Evolutionary conservation across 345 rosid genomes (phyloP).

Genomic region (Adansonia digitata): DNA sequence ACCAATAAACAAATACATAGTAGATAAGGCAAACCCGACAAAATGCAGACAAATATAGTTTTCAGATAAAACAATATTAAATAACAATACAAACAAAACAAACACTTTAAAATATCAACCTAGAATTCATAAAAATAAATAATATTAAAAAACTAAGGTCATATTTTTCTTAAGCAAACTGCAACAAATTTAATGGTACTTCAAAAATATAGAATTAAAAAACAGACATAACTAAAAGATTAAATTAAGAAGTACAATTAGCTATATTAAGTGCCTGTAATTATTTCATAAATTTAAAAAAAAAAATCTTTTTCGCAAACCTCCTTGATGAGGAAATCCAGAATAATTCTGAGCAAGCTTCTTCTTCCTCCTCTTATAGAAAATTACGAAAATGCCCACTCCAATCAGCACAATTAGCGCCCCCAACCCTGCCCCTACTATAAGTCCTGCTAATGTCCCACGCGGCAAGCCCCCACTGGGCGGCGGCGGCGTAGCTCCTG

Average conservation of each 20-base stretch:
- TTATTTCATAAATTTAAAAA: not conserved
- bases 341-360: conserved; percentile 11
- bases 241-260: not conserved
- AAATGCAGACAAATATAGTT: not conserved
- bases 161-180: not conserved
- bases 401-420: conserved; percentile 27
- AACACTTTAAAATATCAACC: not conserved
- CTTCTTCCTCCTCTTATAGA: conserved; percentile 28
- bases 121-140: not conserved
- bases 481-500: not conserved
- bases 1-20: not conserved
- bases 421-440: conserved; percentile 30
- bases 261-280: not conserved
- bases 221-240: not conserved
- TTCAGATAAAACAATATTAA: not conserved
- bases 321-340: conserved; percentile 19
- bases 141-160: not conserved
- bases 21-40: not conserved
- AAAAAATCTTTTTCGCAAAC: not conserved
- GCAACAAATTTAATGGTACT: not conserved
- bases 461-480: conserved; percentile 10
- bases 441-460: conserved; percentile 28
- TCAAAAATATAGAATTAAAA: not conserved
- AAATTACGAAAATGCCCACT: conserved; percentile 28
- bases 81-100: not conserved